phyloP scores from a whole-genome alignment of 2,329 filamentous ascomycete genomes.

The Alternaria angustiovoidea region DNA sequence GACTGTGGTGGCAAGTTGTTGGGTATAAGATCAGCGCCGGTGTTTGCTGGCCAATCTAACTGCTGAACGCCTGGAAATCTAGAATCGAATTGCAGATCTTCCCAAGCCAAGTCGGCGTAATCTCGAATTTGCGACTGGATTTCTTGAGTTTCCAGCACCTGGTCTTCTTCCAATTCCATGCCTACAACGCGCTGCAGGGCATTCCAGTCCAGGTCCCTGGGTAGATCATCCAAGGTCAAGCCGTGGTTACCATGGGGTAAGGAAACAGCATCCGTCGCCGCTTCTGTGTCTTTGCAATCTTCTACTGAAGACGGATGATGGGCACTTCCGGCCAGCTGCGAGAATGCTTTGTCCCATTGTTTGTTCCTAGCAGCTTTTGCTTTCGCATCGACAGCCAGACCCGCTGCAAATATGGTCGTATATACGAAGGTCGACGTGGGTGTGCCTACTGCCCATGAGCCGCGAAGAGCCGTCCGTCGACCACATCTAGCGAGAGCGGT shows the following conservation, averaged over 20 bases:
- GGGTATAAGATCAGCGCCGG: conserved; percentile 42
- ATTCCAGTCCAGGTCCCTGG: conserved; percentile 34
- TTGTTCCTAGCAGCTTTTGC: conserved; percentile 63
- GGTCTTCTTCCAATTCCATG: conserved; percentile 38
- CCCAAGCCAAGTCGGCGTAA: conserved; percentile 31
- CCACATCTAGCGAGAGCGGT: conserved; percentile 60
- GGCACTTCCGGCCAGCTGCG: conserved; percentile 33
- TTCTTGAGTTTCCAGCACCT: conserved; percentile 24
- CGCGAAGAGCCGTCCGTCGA: conserved; percentile 60
- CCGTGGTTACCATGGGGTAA: not conserved
- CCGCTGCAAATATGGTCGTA: conserved; percentile 71
- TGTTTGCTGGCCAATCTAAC: conserved; percentile 53
- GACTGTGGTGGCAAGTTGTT: conserved; percentile 56
- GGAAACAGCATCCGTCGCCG: not conserved
- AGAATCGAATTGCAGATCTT: conserved; percentile 42
- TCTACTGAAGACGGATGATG: not conserved
- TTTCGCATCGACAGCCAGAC: conserved; percentile 68
- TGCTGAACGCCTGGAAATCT: conserved; percentile 32
- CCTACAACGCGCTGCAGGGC: conserved; percentile 26
- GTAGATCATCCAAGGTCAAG: conserved; percentile 23
- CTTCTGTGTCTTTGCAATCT: not conserved
- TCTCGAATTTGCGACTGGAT: conserved; percentile 21
- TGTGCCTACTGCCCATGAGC: conserved; percentile 62
- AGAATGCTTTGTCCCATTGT: conserved; percentile 69
- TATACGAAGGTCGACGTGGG: conserved; percentile 71